Conservation (phyloP, 2,329 filamentous ascomycete genomes). For the Arachnomyces sp. region DNA sequence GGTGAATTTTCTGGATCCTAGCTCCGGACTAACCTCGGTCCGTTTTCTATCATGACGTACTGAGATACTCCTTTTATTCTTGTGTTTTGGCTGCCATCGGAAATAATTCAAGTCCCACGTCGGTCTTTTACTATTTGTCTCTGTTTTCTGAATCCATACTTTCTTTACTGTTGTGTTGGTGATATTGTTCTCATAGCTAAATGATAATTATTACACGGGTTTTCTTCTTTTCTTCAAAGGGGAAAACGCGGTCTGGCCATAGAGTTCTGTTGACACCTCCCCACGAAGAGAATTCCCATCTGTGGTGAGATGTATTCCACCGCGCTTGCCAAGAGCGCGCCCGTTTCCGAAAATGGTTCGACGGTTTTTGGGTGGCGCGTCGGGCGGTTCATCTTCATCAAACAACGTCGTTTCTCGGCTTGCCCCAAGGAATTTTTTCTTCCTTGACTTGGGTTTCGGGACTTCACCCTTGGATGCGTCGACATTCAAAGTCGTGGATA, state of each 20-base stretch:
- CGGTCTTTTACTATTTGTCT: too few species aligned
- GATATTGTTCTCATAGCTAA: too few species aligned
- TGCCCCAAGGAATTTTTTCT: constrained; percentile 60
- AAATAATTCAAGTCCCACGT: too few species aligned
- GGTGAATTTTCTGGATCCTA: too few species aligned
- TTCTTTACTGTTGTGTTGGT: too few species aligned
- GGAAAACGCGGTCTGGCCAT: constrained; percentile 52
- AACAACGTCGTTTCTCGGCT: constrained; percentile 59
- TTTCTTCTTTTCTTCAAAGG: constrained; percentile 63
- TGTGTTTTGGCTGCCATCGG: too few species aligned
- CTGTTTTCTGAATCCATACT: too few species aligned
- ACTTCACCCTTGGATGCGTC: constrained; percentile 16
- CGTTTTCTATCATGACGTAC: too few species aligned
- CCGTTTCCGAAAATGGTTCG: constrained; percentile 19
- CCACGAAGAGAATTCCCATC: constrained; percentile 4
- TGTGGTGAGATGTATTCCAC: not conserved
- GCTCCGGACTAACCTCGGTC: too few species aligned
- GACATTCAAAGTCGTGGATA: constrained; percentile 13
- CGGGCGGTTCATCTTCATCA: constrained; percentile 42
- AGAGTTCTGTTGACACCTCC: constrained; percentile 12
- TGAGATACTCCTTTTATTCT: too few species aligned
- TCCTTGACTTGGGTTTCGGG: constrained; percentile 50
- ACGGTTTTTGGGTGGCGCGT: constrained; percentile 19
- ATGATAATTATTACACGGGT: too few species aligned
- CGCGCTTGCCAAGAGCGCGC: constrained; percentile 14